Evolutionary conservation across 495 filamentous ascomycete genomes (phyloP).

Genomic region (Penicillium egyptiacum): DNA sequence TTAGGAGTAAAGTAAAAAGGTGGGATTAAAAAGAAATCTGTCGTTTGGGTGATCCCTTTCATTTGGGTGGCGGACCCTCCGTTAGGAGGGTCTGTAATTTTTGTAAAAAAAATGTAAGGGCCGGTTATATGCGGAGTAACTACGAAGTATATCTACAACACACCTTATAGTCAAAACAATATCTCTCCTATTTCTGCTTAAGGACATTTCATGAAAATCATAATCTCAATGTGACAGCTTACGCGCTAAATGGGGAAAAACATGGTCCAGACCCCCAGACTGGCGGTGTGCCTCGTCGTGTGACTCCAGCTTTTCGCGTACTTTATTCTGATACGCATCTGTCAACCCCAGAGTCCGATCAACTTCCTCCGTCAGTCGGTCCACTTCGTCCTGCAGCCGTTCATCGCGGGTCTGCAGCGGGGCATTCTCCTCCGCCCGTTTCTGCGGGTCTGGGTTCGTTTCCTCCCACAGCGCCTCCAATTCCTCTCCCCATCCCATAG

Average conservation of each 20-base stretch:
- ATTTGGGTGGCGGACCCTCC: too few species aligned
- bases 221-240: conserved; percentile 19
- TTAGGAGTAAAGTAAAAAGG: too few species aligned
- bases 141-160: background rate
- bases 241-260: conserved; percentile 47
- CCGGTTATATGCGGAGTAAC: too few species aligned
- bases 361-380: conserved; percentile 53
- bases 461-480: conserved; percentile 68
- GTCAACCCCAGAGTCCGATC: conserved; percentile 51
- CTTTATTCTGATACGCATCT: conserved; percentile 43
- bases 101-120: too few species aligned
- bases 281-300: conserved; percentile 10
- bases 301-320: conserved; percentile 38
- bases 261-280: conserved; percentile 35
- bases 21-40: too few species aligned
- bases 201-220: conserved; percentile 7
- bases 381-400: conserved; percentile 52
- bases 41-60: too few species aligned
- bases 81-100: too few species aligned
- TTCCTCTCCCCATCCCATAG: conserved; percentile 83
- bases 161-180: background rate
- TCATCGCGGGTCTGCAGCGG: conserved; percentile 52
- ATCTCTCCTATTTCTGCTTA: background rate
- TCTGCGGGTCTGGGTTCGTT: conserved; percentile 47
- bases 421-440: conserved; percentile 33